These are phyloP conservation scores for Aspergillus sp. DNA, from an alignment of 2,329 filamentous ascomycete species.

Conservation along the genomic window DNA sequence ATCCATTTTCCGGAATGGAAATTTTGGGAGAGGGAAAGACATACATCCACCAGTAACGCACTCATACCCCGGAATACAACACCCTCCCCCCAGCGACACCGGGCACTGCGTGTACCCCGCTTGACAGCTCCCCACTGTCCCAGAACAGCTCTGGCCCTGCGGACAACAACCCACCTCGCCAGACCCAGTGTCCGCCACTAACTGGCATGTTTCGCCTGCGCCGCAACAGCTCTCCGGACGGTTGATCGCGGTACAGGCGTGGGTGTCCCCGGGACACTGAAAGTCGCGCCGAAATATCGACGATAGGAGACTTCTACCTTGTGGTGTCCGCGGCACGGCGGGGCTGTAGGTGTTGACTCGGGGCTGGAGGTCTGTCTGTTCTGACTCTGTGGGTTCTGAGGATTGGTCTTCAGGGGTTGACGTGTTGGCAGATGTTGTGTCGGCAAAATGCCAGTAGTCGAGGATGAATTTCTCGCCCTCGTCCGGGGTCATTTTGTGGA, in stretches of 20 bases:
- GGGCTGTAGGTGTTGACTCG: slow-evolving; percentile 6
- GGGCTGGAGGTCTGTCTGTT: slow-evolving; percentile 8
- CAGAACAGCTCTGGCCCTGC: slow-evolving; percentile 50
- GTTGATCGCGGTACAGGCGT: slow-evolving; percentile 52
- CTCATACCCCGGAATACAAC: slow-evolving; percentile 59
- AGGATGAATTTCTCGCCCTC: slow-evolving; percentile 49
- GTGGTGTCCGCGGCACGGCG: background rate
- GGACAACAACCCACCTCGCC: slow-evolving; percentile 62
- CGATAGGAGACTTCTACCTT: no score
- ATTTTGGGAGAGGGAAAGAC: background rate
- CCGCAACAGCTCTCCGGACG: slow-evolving; percentile 60
- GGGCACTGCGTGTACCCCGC: slow-evolving; percentile 57
- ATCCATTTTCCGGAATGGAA: background rate
- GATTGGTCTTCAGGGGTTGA: background rate
- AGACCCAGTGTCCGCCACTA: slow-evolving; percentile 50
- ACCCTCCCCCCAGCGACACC: slow-evolving; percentile 55
- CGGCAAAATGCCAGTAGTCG: slow-evolving; percentile 43
- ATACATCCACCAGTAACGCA: slow-evolving; percentile 58
- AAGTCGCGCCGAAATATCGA: slow-evolving; percentile 44
- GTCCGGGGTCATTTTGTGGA: slow-evolving; percentile 44
- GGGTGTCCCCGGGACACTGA: slow-evolving; percentile 56
- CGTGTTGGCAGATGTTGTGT: slow-evolving; percentile 13
- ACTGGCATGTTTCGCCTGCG: slow-evolving; percentile 52
- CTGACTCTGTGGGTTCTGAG: background rate
- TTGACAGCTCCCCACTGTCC: slow-evolving; percentile 49